Evolutionary conservation across 495 filamentous ascomycete species (phyloP).

Genomic region (Rhypophila decipiens): DNA sequence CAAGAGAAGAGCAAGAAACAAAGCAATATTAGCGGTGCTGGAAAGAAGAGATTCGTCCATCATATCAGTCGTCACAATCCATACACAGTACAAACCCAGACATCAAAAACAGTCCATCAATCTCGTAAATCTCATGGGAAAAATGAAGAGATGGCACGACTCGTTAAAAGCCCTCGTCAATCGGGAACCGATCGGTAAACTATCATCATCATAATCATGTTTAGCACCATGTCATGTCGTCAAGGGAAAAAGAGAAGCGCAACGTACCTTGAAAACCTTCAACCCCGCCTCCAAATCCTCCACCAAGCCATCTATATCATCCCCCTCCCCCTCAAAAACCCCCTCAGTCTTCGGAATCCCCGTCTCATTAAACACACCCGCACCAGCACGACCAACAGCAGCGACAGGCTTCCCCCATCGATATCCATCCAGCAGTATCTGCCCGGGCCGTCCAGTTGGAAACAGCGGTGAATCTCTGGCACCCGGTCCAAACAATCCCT

Average conservation of each 20-base stretch:
- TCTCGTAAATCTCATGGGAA: not conserved
- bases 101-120: too few relatives aligned
- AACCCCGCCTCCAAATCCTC: conserved; percentile 52
- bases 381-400: conserved; percentile 42
- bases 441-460: conserved; percentile 55
- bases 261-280: conserved; percentile 50
- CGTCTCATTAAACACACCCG: conserved; percentile 34
- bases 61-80: too few relatives aligned
- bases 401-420: conserved; percentile 68
- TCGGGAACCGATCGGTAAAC: conserved; percentile 49
- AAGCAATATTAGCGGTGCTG: not conserved
- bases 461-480: conserved; percentile 45
- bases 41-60: not conserved
- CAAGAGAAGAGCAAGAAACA: not conserved
- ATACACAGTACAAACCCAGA: too few relatives aligned
- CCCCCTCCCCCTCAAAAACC: conserved; percentile 39
- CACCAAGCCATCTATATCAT: conserved; percentile 32
- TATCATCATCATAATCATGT: conserved; percentile 3
- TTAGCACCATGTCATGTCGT: not conserved
- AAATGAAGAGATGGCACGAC: too few relatives aligned
- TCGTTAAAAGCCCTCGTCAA: conserved; percentile 30
- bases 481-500: conserved; percentile 41
- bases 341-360: conserved; percentile 42
- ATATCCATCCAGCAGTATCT: conserved; percentile 62
- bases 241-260: not conserved